Conservation (phyloP, 2,329 filamentous ascomycete genomes). For the Fusarium oxysporum region DNA sequence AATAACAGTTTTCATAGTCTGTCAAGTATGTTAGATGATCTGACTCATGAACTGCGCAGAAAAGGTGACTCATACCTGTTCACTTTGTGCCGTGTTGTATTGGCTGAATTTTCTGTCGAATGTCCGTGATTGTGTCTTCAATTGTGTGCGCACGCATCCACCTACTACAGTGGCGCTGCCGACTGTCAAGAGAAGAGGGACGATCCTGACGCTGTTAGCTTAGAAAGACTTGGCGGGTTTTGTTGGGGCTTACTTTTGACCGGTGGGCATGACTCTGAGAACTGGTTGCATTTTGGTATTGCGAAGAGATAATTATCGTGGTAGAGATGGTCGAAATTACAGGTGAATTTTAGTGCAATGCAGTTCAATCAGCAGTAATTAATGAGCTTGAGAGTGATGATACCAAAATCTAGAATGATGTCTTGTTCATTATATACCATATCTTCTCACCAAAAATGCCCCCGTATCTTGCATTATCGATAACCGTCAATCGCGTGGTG, state of each 20-base stretch:
- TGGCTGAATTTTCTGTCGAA: constrained; percentile 42
- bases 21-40: constrained; percentile 16
- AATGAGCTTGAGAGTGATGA: neutral
- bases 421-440: constrained; percentile 17
- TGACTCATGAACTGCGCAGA: neutral
- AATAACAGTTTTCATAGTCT: constrained; percentile 11
- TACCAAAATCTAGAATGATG: neutral
- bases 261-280: constrained; percentile 24
- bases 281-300: constrained; percentile 33
- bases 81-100: constrained; percentile 40
- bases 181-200: constrained; percentile 39
- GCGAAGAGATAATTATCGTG: neutral
- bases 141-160: constrained; percentile 29
- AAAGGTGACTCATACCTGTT: constrained; percentile 26
- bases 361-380: neutral
- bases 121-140: constrained; percentile 27
- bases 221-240: neutral
- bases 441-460: neutral
- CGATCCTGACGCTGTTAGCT: constrained; percentile 31
- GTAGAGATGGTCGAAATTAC: neutral
- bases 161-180: constrained; percentile 36
- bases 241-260: constrained; percentile 30
- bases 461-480: constrained; percentile 12
- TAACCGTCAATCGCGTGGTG: constrained; percentile 18
- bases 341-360: neutral